These are phyloP conservation scores for Globisporangium cystogenes DNA, from an alignment of 352 stramenopile species.

Conservation along the genomic window DNA sequence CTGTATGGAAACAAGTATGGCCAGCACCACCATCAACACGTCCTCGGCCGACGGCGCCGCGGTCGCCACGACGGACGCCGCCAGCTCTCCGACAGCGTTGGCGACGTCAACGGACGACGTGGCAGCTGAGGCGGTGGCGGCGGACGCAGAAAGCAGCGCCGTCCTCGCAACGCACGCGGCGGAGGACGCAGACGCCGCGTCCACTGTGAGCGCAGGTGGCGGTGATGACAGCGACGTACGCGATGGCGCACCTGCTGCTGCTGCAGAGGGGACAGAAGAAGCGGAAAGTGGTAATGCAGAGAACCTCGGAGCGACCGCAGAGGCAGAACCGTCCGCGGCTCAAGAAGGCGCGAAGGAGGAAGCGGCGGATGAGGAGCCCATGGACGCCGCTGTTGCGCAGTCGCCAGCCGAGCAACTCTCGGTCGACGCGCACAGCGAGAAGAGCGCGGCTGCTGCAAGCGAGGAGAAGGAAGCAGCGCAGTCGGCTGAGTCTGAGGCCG, in stretches of 20 bases:
- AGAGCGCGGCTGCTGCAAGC: not conserved
- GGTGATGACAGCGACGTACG: not conserved
- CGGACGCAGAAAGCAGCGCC: not conserved
- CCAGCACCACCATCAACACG: not conserved
- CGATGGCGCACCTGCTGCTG: not conserved
- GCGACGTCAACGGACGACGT: not conserved
- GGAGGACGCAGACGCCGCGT: not conserved
- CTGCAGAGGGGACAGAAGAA: not conserved
- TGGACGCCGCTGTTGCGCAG: not conserved
- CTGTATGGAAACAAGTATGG: conserved; percentile 7
- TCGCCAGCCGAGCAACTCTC: not conserved
- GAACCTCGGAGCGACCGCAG: not conserved
- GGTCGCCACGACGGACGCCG: not conserved
- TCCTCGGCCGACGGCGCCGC: not conserved
- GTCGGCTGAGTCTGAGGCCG: not conserved
- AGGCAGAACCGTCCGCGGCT: not conserved
- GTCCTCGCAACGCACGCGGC: not conserved
- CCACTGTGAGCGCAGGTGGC: not conserved
- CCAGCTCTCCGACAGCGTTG: not conserved
- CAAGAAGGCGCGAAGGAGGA: not conserved
- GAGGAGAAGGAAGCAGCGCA: not conserved
- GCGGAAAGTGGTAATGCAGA: not conserved
- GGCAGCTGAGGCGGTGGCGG: too few species aligned
- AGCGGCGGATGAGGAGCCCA: not conserved
- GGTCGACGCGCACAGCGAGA: not conserved